phyloP scores from a whole-genome alignment of 495 filamentous ascomycete species.

The Neurospora sp. region DNA sequence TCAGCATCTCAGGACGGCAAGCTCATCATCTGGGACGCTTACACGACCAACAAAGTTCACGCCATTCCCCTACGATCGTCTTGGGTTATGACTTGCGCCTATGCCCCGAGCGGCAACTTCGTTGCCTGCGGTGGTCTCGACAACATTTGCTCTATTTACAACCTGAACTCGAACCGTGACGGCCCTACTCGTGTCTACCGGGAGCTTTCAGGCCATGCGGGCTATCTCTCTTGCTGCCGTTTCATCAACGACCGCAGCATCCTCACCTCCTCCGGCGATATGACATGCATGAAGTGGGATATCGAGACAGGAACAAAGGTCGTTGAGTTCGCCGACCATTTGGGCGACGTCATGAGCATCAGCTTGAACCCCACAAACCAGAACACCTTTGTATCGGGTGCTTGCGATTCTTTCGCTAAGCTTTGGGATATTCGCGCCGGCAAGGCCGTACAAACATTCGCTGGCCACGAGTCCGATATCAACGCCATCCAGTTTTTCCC shows the following conservation, averaged over 20 bases:
- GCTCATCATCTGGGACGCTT: constrained; percentile 99
- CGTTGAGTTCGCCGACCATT: constrained; percentile 95
- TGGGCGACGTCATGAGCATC: constrained; percentile 99
- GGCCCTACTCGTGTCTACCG: constrained; percentile 93
- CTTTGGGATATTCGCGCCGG: constrained; percentile 98
- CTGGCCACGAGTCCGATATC: constrained; percentile 97
- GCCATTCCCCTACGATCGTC: constrained; percentile 97
- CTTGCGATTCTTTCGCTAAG: constrained; percentile 97
- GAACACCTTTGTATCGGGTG: constrained; percentile 95
- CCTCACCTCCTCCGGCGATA: constrained; percentile 94
- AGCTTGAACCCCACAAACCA: constrained; percentile 99
- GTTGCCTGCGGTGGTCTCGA: constrained; percentile 97
- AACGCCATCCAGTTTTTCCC: constrained; percentile 99
- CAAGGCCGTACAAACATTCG: constrained; percentile 97
- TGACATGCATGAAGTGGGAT: constrained; percentile 99
- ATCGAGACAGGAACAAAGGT: constrained; percentile 95
- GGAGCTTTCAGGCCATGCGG: constrained; percentile 93
- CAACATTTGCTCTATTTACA: constrained; percentile 99
- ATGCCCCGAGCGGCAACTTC: constrained; percentile 95
- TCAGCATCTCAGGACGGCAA: constrained; percentile 98
- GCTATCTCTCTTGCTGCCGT: constrained; percentile 95
- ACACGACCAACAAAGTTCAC: constrained; percentile 99
- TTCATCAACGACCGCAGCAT: constrained; percentile 99
- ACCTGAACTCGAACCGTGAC: constrained; percentile 85
- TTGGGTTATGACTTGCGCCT: constrained; percentile 99